Conservation (phyloP, 768 basidiomycete species). For the Tubosaeta sp. region DNA sequence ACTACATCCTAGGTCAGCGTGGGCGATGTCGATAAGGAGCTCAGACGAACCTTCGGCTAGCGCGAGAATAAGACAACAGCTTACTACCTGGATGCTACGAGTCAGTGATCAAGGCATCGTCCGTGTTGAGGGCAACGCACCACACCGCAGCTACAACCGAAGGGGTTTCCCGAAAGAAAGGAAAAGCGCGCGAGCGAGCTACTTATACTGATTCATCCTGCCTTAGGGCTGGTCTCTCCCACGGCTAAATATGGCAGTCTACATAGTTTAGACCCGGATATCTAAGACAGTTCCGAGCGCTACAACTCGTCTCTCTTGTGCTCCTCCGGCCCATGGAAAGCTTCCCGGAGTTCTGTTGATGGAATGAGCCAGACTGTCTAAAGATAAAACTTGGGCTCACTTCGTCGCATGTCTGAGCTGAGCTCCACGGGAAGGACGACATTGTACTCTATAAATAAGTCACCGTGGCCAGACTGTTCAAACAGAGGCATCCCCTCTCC, state of each 20-base stretch:
- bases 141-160: slow-evolving; percentile 16
- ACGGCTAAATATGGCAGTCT: slow-evolving; percentile 14
- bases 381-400: slow-evolving; percentile 47
- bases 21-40: background rate
- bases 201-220: slow-evolving; percentile 9
- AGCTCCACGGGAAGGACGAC: slow-evolving; percentile 83
- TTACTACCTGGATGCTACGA: slow-evolving; percentile 1
- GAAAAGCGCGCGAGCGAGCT: background rate
- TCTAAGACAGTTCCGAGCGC: slow-evolving; percentile 4
- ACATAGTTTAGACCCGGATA: background rate
- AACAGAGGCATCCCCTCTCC: slow-evolving; percentile 89
- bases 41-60: slow-evolving; percentile 3
- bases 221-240: slow-evolving; percentile 31
- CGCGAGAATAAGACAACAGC: slow-evolving; percentile 18
- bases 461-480: slow-evolving; percentile 57
- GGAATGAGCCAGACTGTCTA: slow-evolving; percentile 3
- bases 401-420: slow-evolving; percentile 59
- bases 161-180: slow-evolving; percentile 31
- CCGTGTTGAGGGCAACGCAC: background rate
- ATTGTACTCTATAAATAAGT: slow-evolving; percentile 90
- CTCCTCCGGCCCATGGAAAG: slow-evolving; percentile 41
- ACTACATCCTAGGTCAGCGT: background rate
- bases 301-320: slow-evolving; percentile 40
- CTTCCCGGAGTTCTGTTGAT: slow-evolving; percentile 49
- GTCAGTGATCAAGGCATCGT: slow-evolving; percentile 3